Conservation (phyloP, 2,329 filamentous ascomycete species). For the Nemania sp. region DNA sequence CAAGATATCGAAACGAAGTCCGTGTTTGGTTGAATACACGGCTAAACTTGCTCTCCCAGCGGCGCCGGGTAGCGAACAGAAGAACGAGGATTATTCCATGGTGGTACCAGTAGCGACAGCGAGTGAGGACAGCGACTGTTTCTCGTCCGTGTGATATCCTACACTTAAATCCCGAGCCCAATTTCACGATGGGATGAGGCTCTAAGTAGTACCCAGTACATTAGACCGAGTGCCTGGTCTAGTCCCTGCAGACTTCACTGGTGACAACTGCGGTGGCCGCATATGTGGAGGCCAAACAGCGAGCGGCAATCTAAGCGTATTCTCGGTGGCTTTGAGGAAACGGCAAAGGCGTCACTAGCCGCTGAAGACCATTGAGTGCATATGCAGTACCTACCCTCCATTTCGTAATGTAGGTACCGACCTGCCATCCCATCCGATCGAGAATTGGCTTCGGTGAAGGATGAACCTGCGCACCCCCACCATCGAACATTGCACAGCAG, state of each 20-base stretch:
- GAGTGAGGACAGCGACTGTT: background rate
- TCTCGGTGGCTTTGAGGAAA: background rate
- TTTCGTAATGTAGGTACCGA: background rate
- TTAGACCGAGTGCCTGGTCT: constrained; percentile 6
- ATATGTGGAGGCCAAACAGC: background rate
- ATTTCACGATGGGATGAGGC: constrained; percentile 17
- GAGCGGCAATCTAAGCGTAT: constrained; percentile 13
- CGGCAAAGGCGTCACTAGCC: constrained; percentile 6
- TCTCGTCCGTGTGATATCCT: background rate
- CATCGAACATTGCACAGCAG: constrained; percentile 2
- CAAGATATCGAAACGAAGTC: too few relatives aligned
- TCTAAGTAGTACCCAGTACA: constrained; percentile 12
- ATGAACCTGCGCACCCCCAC: constrained; percentile 2
- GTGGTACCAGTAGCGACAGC: background rate
- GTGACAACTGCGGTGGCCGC: constrained; percentile 6
- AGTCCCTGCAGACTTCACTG: constrained; percentile 1
- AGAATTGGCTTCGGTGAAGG: constrained; percentile 11
- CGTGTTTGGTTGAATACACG: background rate
- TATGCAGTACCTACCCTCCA: background rate
- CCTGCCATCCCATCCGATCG: background rate
- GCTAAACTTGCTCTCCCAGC: background rate
- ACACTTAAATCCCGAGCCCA: background rate
- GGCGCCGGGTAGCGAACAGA: background rate
- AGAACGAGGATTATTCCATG: background rate
- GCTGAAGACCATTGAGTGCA: constrained; percentile 4